Evolutionary conservation across 495 filamentous ascomycete species (phyloP), one percentile per base, ranked within the genome.

Genomic region (Penicillium diatomitis): DNA sequence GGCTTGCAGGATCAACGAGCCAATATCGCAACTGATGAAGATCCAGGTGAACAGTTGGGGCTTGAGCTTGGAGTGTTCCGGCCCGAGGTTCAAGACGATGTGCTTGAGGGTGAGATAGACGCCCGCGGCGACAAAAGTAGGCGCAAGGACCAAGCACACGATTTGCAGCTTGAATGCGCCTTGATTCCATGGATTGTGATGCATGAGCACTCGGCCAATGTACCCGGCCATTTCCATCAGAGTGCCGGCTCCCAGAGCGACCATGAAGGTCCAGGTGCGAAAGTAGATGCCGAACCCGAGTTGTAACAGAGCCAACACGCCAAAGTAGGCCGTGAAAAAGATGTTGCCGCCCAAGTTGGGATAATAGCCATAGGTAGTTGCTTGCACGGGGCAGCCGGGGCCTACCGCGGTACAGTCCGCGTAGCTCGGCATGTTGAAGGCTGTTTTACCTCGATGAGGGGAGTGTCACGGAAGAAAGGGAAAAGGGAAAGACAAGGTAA

Each of bases 81-180:
- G 66, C 50, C 74, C 75, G 36, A 85, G 64, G 32, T 69, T 62
- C 11, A 84, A 65, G 48, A 81, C 72, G 45, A 81, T 64, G 57
- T 85, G 80, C 58, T 85, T 86, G 34, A 86, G 74, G 2, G 80
- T 84, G 3, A 86, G 71, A 61, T 87, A 87, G 55, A 86, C 71
- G 45, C 77, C 77, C 8, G 81, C 78, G 37, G 82, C 77, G 56
- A 86, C 61, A 34, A 86, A 79, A 29, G 81, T 83, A 0, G 83
- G 83, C 4, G 76, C 78, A 4, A 86, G 73, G 47, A 84, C 78
- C 55, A 87, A 70, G 58, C 80, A 80, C 59, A 78, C 76, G 53
- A 86, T 84, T 41, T 86, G 82, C 32, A 82, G 73, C 58, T 85
- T 74, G 61, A 85, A 86, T 6, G 76, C 81, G 44, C 57, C 47